Conservation (phyloP, 2,329 filamentous ascomycete species). For the Septoria linicola region DNA sequence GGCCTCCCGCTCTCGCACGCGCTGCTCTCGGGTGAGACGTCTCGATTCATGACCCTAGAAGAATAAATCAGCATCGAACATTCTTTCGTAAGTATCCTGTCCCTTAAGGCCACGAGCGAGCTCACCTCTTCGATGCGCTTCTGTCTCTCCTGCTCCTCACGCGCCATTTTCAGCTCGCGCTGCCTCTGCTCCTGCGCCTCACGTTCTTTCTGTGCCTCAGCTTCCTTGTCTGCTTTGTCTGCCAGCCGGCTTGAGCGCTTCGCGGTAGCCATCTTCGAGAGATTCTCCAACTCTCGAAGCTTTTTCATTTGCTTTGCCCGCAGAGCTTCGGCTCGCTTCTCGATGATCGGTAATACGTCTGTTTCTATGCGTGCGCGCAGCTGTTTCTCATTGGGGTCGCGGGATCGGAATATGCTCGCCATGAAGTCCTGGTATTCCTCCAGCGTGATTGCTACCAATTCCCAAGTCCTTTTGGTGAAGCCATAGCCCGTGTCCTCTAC, state of each 20-base stretch:
- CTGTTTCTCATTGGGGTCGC: slow-evolving; percentile 80
- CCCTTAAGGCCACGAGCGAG: background rate
- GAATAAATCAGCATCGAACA: too few relatives aligned
- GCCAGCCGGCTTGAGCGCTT: slow-evolving; percentile 92
- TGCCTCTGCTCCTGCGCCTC: slow-evolving; percentile 68
- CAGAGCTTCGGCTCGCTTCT: slow-evolving; percentile 69
- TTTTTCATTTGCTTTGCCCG: slow-evolving; percentile 71
- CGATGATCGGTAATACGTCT: slow-evolving; percentile 79
- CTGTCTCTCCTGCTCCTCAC: slow-evolving; percentile 57
- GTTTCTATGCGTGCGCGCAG: slow-evolving; percentile 69
- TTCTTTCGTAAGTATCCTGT: background rate
- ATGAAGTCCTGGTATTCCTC: slow-evolving; percentile 74
- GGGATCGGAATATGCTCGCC: slow-evolving; percentile 68
- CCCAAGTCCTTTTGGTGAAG: slow-evolving; percentile 79
- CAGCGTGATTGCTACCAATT: slow-evolving; percentile 81
- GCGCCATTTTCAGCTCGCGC: slow-evolving; percentile 63
- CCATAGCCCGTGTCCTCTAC: slow-evolving; percentile 50
- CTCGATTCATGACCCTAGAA: slow-evolving; percentile 71
- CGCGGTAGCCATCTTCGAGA: slow-evolving; percentile 86
- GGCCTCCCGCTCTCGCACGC: slow-evolving; percentile 79
- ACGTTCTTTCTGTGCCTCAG: slow-evolving; percentile 66
- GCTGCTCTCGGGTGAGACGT: slow-evolving; percentile 79
- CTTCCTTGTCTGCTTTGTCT: slow-evolving; percentile 74
- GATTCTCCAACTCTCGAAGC: slow-evolving; percentile 74
- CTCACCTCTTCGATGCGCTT: slow-evolving; percentile 64